Conservation (phyloP, 1,284 basidiomycete genomes). For the Cerrena zonata region DNA sequence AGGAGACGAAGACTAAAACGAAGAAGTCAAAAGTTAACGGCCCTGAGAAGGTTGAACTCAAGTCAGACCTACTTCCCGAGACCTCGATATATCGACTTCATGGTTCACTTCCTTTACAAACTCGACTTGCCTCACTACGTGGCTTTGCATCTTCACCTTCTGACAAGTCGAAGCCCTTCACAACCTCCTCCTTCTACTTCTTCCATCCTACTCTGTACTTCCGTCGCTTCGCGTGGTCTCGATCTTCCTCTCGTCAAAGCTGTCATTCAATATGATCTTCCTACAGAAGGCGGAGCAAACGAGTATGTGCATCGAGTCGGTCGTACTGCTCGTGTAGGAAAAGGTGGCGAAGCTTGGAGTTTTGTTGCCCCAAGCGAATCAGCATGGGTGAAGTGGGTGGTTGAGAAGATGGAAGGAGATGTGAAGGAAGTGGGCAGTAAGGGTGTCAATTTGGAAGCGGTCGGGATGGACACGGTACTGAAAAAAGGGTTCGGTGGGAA, state of each 20-base stretch:
- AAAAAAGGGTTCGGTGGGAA: slow-evolving; percentile 82
- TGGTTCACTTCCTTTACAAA: slow-evolving; percentile 81
- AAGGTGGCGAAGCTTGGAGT: slow-evolving; percentile 84
- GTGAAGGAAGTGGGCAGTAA: slow-evolving; percentile 29
- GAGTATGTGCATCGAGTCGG: slow-evolving; percentile 98
- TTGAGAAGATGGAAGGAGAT: slow-evolving; percentile 66
- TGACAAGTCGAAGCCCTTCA: slow-evolving; percentile 23
- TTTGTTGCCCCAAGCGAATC: slow-evolving; percentile 83
- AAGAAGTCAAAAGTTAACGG: slow-evolving; percentile 19
- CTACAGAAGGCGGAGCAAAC: slow-evolving; percentile 92
- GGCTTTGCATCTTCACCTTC: slow-evolving; percentile 63
- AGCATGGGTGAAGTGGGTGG: slow-evolving; percentile 86
- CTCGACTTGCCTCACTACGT: slow-evolving; percentile 77
- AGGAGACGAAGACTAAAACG: slow-evolving; percentile 20
- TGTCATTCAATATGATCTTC: slow-evolving; percentile 94
- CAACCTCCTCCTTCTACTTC: slow-evolving; percentile 19
- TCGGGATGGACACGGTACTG: slow-evolving; percentile 68
- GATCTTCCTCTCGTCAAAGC: slow-evolving; percentile 92
- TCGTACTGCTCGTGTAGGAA: slow-evolving; percentile 92
- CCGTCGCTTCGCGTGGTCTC: slow-evolving; percentile 95
- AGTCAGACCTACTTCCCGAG: slow-evolving; percentile 75
- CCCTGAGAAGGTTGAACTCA: slow-evolving; percentile 46
- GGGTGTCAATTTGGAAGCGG: slow-evolving; percentile 50
- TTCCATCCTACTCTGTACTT: slow-evolving; percentile 88
- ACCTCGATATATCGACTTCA: slow-evolving; percentile 88